Evolutionary conservation across 805 yeast species (phyloP), one percentile per base, ranked within the genome.

Genomic region (Metschnikowia continentalis): DNA sequence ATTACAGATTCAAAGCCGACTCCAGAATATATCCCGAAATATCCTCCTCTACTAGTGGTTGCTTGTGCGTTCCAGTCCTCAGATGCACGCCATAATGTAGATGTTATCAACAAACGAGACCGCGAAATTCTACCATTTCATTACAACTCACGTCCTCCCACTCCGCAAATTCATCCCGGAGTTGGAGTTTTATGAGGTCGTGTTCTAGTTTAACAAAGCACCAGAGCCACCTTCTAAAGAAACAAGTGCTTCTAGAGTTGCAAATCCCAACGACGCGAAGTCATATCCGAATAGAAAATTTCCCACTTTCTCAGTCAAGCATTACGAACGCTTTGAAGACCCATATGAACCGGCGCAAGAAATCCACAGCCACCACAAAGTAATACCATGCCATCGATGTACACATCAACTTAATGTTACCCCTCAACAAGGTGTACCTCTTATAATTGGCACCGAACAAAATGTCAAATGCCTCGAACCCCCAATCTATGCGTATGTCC

Each of bases 401-500:
- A 59, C 65, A 74, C 32, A 65, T 52, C 38, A 65, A 52, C 39
- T 54, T 57, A 35, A 47, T 49, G 13, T 63, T 55, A 7, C 64
- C 56, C 22, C 69, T 52, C 40, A 61, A 52, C 13, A 60, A 49
- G 17, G 40, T 39, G 33, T 50, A 49, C 35, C 38, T 42, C 6
- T 50, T 38, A 35, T 37, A 19, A 48, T 42, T 32, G 42, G 53
- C 36, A 39, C 55, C 47, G 36, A 66, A 61, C 14, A 69, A 36
- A 3, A 53, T 54, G 42, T 72, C 74, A 59, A 86, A 73, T 7
- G 86, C 60, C 10, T 78, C 77, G 45, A 90, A 74, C 41, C 83
- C 82, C 99, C 99, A 94, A 70, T 94, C 99, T 77, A 82, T 81
- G 46, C 78, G 78, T 11, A 92, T 67, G 66, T 94, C 99, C 99